A percentile compares a stretch with the other conserved stretches of the same genome.
phyloP scores from a whole-genome alignment of 148 eudicot species.

The Chenopodium formosanum region DNA sequence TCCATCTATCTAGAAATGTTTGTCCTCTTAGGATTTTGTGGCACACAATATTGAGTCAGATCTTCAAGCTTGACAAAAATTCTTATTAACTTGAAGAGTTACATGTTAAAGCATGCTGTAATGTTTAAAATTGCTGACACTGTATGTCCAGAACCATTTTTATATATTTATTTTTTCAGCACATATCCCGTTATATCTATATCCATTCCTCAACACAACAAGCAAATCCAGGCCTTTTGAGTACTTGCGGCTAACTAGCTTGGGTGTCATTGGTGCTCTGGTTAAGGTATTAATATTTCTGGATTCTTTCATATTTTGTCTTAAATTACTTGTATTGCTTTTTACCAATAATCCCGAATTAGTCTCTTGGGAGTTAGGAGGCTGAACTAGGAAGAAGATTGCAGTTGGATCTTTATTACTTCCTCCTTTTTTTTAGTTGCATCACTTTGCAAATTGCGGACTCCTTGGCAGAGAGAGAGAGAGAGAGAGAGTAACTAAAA shows the following conservation, averaged over 20 bases:
- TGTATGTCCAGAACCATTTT: background rate
- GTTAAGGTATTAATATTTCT: conserved; percentile 64
- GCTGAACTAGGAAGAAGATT: background rate
- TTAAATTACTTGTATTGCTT: background rate
- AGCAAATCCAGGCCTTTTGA: conserved; percentile 99
- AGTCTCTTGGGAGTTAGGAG: background rate
- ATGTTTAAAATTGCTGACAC: background rate
- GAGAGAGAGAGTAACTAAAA: no score
- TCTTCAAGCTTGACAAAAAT: background rate
- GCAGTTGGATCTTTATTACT: background rate
- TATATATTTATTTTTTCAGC: conserved; percentile 51
- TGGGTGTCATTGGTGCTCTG: conserved; percentile 94
- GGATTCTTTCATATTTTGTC: background rate
- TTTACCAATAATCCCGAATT: background rate
- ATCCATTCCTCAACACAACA: conserved; percentile 93
- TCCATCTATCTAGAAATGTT: background rate
- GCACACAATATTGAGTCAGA: background rate
- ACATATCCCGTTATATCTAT: conserved; percentile 88
- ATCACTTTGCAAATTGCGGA: no score
- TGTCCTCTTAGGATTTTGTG: background rate
- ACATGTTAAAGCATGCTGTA: background rate
- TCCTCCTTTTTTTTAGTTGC: no score
- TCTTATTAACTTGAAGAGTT: background rate
- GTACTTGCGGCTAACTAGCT: conserved; percentile 88
- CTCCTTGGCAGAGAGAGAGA: no score